Conservation (phyloP, 192 early-diverging fungal genomes). For the Linnemannia schmuckeri region DNA sequence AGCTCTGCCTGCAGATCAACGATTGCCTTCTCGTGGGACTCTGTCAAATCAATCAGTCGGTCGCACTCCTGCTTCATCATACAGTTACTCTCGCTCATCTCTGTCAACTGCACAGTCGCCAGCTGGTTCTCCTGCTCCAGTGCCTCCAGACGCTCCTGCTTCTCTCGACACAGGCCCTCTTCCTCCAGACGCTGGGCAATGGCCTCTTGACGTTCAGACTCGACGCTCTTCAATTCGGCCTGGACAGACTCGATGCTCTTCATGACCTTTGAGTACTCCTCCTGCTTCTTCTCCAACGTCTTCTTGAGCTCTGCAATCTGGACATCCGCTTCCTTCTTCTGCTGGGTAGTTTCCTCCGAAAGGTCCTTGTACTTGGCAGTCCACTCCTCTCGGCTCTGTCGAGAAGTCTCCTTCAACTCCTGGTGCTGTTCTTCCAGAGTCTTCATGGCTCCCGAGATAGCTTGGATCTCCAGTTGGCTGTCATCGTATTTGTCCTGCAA, state of each 20-base stretch:
- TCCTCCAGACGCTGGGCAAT: slow-evolving; percentile 20
- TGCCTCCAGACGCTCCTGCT: background rate
- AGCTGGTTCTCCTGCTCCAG: slow-evolving; percentile 25
- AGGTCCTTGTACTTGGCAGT: slow-evolving; percentile 9
- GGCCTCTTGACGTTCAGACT: slow-evolving; percentile 31
- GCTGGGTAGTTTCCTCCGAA: background rate
- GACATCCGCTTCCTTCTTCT: slow-evolving; percentile 9
- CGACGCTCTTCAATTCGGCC: slow-evolving; percentile 27
- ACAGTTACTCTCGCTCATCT: background rate
- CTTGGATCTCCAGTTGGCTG: slow-evolving; percentile 20
- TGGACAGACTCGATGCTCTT: slow-evolving; percentile 27
- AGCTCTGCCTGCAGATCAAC: slow-evolving; percentile 22
- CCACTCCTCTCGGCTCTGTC: slow-evolving; percentile 14
- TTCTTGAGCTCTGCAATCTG: slow-evolving; percentile 4
- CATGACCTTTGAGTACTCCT: slow-evolving; percentile 15
- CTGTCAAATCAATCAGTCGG: slow-evolving; percentile 5
- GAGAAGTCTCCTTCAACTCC: slow-evolving; percentile 1
- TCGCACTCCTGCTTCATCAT: slow-evolving; percentile 14
- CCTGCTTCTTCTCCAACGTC: slow-evolving; percentile 2
- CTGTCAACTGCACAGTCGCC: background rate
- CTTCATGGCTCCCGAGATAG: slow-evolving; percentile 6
- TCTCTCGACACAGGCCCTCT: slow-evolving; percentile 10
- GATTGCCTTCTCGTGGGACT: slow-evolving; percentile 16
- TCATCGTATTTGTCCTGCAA: slow-evolving; percentile 29
- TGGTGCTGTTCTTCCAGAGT: slow-evolving; percentile 14